These are phyloP conservation scores for Leccinum broughii DNA, from an alignment of 768 basidiomycete genomes.

Conservation along the genomic window DNA sequence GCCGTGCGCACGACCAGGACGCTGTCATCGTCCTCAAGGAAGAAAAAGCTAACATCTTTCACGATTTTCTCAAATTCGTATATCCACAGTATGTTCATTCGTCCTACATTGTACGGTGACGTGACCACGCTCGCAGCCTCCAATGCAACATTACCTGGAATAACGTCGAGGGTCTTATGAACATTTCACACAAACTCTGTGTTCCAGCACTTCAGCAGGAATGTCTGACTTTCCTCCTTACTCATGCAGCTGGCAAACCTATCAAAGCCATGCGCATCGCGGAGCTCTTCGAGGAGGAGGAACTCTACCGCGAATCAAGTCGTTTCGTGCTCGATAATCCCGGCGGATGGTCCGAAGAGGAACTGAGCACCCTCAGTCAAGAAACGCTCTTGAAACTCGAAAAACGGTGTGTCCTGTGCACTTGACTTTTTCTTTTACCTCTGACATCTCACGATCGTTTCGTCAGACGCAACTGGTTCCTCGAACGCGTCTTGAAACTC, in stretches of 20 bases:
- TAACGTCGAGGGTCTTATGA: constrained; percentile 90
- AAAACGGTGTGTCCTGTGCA: constrained; percentile 55
- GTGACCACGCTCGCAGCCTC: constrained; percentile 46
- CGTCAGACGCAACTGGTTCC: constrained; percentile 86
- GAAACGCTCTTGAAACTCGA: constrained; percentile 88
- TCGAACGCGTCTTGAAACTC: constrained; percentile 91
- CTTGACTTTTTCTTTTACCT: neutral
- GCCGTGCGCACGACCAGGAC: constrained; percentile 56
- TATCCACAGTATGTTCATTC: constrained; percentile 77
- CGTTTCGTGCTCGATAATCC: constrained; percentile 93
- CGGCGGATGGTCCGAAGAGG: constrained; percentile 79
- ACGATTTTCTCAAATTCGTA: constrained; percentile 90
- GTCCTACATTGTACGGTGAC: neutral
- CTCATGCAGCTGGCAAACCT: constrained; percentile 89
- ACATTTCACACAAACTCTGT: constrained; percentile 86
- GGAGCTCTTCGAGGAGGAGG: constrained; percentile 87
- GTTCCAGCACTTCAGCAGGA: constrained; percentile 78
- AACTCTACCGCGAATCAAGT: constrained; percentile 86
- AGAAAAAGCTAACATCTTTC: constrained; percentile 86
- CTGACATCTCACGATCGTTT: neutral
- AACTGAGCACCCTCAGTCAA: constrained; percentile 76
- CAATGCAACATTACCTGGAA: constrained; percentile 95
- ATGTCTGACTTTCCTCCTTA: constrained; percentile 85
- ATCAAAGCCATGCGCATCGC: constrained; percentile 93
- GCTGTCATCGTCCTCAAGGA: constrained; percentile 90